Evolutionary conservation across 306 rosid species (phyloP), one percentile per base, ranked within the genome.

Genomic region (Coriaria nepalensis): DNA sequence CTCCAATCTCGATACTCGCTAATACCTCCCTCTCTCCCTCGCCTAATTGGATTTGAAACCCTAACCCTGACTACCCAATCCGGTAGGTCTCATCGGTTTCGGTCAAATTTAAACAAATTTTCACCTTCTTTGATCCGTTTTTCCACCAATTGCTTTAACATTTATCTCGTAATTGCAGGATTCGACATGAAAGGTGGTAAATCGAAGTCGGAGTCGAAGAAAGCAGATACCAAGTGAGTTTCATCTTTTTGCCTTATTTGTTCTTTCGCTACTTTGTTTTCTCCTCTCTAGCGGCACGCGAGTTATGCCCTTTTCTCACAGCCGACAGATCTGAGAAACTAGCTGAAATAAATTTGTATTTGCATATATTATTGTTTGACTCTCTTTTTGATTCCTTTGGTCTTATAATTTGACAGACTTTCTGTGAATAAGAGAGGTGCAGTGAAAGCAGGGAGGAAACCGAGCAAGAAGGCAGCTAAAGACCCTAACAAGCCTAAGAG

Each of bases 401-500:
- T 49, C 0, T n/a, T 52, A 6, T 4, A 15, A 7, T 40, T 2
- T 57, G 11, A 10, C 45, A 86, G 87, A 63, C 87, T 86, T 37
- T 70, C 82, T 9, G 95, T 86, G 72, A 79, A 72, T 64, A 84
- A 80, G 81, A 80, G 75, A 57, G 73, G 68, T 8, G 66, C 51
- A 10, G 61, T 69, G 29, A 20, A 20, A 49, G 63, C 52, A 0
- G 60, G 50, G 4, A 59, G 56, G 54, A 61, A 43, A 56, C 49
- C 45, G n/a, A 40, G 55, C 45, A 72, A 62, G 67, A 82, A 86
- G 60, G 82, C 86, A 0, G 79, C 73, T 0, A 79, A 86, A 49
- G 96, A 86, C 53, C 96, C 96, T 14, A 82, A 86, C 83, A 86
- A 82, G 72, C 96, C 94, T 6, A 86, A 86, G 78, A 77, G 93